phyloP scores from a whole-genome alignment of 805 yeast genomes.

The Kodamaea kakaduensis region DNA sequence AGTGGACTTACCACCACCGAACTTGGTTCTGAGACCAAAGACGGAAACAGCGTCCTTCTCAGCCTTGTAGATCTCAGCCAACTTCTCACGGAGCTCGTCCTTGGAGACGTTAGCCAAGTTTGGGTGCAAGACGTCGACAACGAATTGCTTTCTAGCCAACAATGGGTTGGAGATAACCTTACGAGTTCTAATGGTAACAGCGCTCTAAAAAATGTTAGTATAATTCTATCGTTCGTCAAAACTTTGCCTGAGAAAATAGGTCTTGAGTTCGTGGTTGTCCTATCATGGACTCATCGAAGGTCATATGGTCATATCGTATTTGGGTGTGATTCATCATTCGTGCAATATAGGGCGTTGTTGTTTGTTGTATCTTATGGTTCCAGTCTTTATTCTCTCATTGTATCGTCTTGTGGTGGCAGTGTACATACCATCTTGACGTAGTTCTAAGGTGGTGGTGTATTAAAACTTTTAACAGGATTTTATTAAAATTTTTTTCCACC shows the following conservation, averaged over 20 bases:
- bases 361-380: background rate
- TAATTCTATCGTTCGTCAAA: background rate
- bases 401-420: background rate
- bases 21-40: constrained; percentile 98
- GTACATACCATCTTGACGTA: constrained; percentile 18
- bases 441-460: constrained; percentile 13
- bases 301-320: too few relatives aligned
- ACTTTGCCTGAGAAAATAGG: too few relatives aligned
- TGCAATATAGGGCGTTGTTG: too few relatives aligned
- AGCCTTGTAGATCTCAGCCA: constrained; percentile 84
- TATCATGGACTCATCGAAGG: too few relatives aligned
- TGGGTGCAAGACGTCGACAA: constrained; percentile 99
- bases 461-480: constrained; percentile 10
- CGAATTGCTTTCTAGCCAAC: constrained; percentile 99
- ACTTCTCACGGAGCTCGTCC: constrained; percentile 96
- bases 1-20: constrained; percentile 99
- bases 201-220: constrained; percentile 4
- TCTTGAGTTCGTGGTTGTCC: too few relatives aligned
- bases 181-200: constrained; percentile 99
- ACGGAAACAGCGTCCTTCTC: constrained; percentile 94
- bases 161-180: constrained; percentile 99
- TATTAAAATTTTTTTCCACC: constrained; percentile 5
- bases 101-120: constrained; percentile 98
- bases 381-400: background rate
- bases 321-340: too few relatives aligned